These are phyloP conservation scores for Atkinsonella texensis DNA, from an alignment of 2,329 filamentous ascomycete genomes.

Conservation along the genomic window DNA sequence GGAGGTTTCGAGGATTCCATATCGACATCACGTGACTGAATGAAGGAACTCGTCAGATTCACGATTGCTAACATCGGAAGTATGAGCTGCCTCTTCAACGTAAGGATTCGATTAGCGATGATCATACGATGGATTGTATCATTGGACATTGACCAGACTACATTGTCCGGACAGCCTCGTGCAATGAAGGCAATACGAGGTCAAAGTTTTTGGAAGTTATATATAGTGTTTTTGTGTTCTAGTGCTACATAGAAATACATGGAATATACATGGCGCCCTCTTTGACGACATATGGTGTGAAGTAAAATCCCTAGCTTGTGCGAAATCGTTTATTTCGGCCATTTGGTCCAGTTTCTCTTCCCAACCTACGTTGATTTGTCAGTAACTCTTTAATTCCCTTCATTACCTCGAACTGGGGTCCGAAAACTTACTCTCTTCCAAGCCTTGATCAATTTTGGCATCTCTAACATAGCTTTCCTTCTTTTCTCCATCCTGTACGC, in stretches of 20 bases:
- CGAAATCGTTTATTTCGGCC: slow-evolving; percentile 35
- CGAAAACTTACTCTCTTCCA: slow-evolving; percentile 75
- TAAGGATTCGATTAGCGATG: background rate
- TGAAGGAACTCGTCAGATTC: background rate
- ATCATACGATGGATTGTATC: background rate
- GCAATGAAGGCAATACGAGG: too few species aligned
- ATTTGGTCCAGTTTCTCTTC: slow-evolving; percentile 44
- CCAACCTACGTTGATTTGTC: slow-evolving; percentile 33
- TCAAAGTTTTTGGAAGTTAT: background rate
- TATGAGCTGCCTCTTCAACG: background rate
- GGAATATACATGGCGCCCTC: slow-evolving; percentile 17
- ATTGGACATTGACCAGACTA: background rate
- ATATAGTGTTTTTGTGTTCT: background rate
- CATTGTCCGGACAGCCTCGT: too few species aligned
- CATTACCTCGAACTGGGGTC: background rate
- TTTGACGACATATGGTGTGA: background rate
- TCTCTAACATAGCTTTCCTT: slow-evolving; percentile 84
- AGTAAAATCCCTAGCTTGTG: too few species aligned
- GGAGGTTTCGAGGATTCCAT: background rate
- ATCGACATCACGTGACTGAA: slow-evolving; percentile 7
- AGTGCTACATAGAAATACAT: slow-evolving; percentile 22
- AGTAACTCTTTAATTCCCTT: slow-evolving; percentile 12
- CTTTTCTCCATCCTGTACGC: slow-evolving; percentile 63
- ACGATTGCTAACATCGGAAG: background rate
- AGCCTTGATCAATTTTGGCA: slow-evolving; percentile 81